Conservation (phyloP, 2,329 filamentous ascomycete species). For the Apiospora arundinis region DNA sequence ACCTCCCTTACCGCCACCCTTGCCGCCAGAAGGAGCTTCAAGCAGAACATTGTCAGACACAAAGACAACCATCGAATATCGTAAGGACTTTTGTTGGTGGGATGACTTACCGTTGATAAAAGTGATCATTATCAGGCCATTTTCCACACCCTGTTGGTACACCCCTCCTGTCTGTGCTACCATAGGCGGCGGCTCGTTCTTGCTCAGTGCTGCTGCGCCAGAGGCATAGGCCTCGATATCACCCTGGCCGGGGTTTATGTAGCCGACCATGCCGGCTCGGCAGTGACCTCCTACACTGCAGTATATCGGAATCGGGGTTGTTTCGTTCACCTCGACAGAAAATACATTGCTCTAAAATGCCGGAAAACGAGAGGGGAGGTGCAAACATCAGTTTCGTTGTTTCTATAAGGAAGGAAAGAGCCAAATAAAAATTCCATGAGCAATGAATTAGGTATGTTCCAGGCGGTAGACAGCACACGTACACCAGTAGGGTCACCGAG, state of each 20-base stretch:
- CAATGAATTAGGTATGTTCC: neutral
- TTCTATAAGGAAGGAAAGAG: neutral
- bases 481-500: neutral
- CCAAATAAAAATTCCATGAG: too few relatives aligned
- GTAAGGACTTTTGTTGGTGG: too few relatives aligned
- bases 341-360: neutral
- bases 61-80: neutral
- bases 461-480: neutral
- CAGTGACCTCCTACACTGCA: neutral
- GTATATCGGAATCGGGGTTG: neutral
- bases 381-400: neutral
- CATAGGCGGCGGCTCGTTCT: neutral
- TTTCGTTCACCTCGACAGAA: neutral
- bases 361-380: neutral
- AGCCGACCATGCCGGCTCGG: neutral
- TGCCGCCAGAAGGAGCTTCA: neutral
- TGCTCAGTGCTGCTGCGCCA: neutral
- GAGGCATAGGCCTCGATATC: neutral
- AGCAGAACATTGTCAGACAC: neutral
- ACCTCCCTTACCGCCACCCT: neutral
- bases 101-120: neutral
- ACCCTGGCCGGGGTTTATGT: constrained; percentile 6
- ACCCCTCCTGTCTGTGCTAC: neutral
- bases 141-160: neutral
- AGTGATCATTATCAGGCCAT: neutral